Base-by-base conservation (phyloP, 1,284 basidiomycete genomes). In the Ceratobasidium papillatum region DNA sequence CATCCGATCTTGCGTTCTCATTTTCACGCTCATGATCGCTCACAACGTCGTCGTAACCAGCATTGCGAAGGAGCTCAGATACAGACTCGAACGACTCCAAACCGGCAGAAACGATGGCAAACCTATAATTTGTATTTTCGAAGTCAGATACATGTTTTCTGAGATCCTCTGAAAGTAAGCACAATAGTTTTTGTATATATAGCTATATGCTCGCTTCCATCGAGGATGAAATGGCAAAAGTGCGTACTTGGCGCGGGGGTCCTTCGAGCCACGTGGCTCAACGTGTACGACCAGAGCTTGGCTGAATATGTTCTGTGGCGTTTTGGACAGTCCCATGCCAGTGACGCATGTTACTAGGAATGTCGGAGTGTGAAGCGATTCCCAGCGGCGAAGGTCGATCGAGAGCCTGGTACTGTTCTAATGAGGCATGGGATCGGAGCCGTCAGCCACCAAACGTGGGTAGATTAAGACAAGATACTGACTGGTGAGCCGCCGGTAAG, bases 331-430 rank as follows among this genome's bases (percentile, higher is more conserved):
- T 3, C 27, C 11, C 66, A 69, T 58, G 8, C 52, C 25, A 45
- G 22, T 30, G 41, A 69, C n/a, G 32, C 66, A 69, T 1, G 36
- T 25, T 52, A 36, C 3, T 11, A 69, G 22, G 34, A 69, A 58
- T 3, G 66, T 58, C 2, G 66, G 54, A 25, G 52, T 69, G n/a
- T 69, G 66, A 17, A 69, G 41, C 4, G 52, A n/a, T 25, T 69
- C 66, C 66, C 66, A 69, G 11, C 66, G 66, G 3, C 66, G 66
- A 34, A 69, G 66, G 43, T 69, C 36, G 66, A 56, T 45, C n/a
- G 66, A 69, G 12, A 69, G 30, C 3, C 59, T 17, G n/a, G 59
- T 19, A 22, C 7, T 61, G 49, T 2, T 32, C 27, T 25, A 36
- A 47, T n/a, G 11, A n/a, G 47, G 45, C 34, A 38, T 3, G n/a